phyloP scores from a whole-genome alignment of 2,329 filamentous ascomycete genomes.

The Hymenoscyphus fructigenus region DNA sequence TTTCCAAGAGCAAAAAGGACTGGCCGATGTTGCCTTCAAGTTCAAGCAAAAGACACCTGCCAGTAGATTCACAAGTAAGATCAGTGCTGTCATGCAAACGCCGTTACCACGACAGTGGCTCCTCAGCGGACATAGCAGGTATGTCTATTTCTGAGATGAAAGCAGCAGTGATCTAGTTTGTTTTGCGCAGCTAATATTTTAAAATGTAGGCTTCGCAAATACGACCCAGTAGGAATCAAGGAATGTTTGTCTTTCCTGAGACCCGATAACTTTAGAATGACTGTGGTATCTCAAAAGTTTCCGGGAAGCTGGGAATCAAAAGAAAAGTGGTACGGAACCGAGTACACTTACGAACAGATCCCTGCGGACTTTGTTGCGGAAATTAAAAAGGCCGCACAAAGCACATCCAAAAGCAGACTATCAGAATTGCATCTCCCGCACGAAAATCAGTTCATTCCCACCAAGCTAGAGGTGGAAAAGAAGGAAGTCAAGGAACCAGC shows the following conservation, averaged over 20 bases:
- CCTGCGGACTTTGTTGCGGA: constrained; percentile 71
- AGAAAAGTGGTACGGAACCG: constrained; percentile 97
- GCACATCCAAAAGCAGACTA: constrained; percentile 58
- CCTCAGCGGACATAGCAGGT: constrained; percentile 72
- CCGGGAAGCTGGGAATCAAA: constrained; percentile 83
- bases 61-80: constrained; percentile 81
- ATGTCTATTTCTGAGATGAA: constrained; percentile 11
- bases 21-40: constrained; percentile 91
- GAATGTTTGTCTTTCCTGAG: constrained; percentile 71
- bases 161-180: background rate
- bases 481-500: constrained; percentile 78
- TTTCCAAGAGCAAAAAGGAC: constrained; percentile 84
- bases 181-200: constrained; percentile 19
- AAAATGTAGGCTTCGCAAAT: constrained; percentile 60
- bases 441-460: constrained; percentile 94
- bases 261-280: constrained; percentile 87
- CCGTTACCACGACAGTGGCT: constrained; percentile 83
- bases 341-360: constrained; percentile 82
- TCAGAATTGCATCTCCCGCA: constrained; percentile 80
- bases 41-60: constrained; percentile 92
- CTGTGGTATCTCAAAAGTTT: constrained; percentile 77
- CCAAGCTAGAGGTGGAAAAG: constrained; percentile 89
- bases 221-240: constrained; percentile 74
- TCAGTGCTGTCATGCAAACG: constrained; percentile 88
- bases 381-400: constrained; percentile 62